These are phyloP conservation scores for Trichoderma gamsii DNA, from an alignment of 495 filamentous ascomycete genomes.

Conservation along the genomic window DNA sequence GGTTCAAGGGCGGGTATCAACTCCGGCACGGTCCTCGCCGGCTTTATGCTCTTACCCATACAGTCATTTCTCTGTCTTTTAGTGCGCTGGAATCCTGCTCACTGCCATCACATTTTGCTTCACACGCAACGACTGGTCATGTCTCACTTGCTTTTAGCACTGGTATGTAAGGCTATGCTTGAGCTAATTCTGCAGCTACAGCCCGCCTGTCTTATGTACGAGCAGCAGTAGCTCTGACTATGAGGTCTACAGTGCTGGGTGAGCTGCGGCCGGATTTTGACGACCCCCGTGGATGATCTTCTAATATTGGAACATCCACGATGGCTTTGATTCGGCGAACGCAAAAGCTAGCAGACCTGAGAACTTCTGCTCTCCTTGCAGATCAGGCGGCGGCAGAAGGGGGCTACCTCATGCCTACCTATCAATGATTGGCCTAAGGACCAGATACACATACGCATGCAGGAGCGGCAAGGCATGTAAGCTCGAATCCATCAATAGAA, in stretches of 20 bases:
- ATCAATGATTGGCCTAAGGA: neutral
- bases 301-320: neutral
- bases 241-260: neutral
- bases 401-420: neutral
- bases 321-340: neutral
- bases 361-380: neutral
- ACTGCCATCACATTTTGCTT: neutral
- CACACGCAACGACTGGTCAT: slow-evolving; percentile 3
- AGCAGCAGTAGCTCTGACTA: neutral
- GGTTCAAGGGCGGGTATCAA: neutral
- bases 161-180: slow-evolving; percentile 15
- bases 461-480: neutral
- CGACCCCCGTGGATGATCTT: neutral
- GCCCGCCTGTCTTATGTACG: neutral
- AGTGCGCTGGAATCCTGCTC: neutral
- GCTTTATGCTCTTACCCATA: neutral
- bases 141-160: neutral
- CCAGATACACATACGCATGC: neutral
- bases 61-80: neutral
- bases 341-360: neutral
- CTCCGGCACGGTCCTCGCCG: neutral
- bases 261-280: neutral
- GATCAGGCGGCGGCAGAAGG: neutral
- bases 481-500: neutral
- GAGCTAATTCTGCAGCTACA: slow-evolving; percentile 10